Evolutionary conservation across 139 green algal species (phyloP).

Genomic region (Parachlorella kessleri): DNA sequence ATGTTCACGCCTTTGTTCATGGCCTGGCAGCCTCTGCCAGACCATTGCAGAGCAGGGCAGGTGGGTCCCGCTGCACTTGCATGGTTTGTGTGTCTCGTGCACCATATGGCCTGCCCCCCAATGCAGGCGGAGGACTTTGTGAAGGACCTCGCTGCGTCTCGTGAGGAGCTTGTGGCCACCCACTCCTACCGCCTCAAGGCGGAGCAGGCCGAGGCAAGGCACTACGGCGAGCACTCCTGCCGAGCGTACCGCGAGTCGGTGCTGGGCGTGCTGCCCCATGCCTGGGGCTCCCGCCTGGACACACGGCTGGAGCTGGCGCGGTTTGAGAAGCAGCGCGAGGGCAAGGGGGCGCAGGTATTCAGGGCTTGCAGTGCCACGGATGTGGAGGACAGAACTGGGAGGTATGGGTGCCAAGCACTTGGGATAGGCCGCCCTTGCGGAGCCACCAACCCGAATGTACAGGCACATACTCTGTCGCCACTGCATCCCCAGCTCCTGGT

Average conservation of each 20-base stretch:
- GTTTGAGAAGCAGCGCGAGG: conserved; percentile 75
- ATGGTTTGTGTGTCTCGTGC: too few relatives aligned
- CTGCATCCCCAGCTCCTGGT: too few relatives aligned
- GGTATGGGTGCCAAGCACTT: too few relatives aligned
- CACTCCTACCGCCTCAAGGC: conserved; percentile 19
- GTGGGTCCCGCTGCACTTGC: neutral
- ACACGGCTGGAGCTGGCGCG: conserved; percentile 78
- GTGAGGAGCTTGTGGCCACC: neutral
- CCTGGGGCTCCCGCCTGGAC: conserved; percentile 61
- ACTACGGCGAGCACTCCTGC: conserved; percentile 93
- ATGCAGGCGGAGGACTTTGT: neutral
- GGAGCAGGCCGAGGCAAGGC: conserved; percentile 57
- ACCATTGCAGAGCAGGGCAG: neutral
- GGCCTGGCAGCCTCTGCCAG: too few relatives aligned
- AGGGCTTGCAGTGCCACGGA: too few relatives aligned
- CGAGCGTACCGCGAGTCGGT: conserved; percentile 90
- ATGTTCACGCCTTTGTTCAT: too few relatives aligned
- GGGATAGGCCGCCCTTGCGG: too few relatives aligned
- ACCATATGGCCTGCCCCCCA: too few relatives aligned
- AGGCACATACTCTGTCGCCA: too few relatives aligned
- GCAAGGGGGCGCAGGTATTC: conserved; percentile 35
- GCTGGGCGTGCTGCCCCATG: conserved; percentile 83
- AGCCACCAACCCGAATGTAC: too few relatives aligned
- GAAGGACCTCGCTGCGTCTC: neutral
- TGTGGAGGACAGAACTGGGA: too few relatives aligned